Evolutionary conservation across 495 filamentous ascomycete species (phyloP).

Genomic region (Aspergillus funiculosus): DNA sequence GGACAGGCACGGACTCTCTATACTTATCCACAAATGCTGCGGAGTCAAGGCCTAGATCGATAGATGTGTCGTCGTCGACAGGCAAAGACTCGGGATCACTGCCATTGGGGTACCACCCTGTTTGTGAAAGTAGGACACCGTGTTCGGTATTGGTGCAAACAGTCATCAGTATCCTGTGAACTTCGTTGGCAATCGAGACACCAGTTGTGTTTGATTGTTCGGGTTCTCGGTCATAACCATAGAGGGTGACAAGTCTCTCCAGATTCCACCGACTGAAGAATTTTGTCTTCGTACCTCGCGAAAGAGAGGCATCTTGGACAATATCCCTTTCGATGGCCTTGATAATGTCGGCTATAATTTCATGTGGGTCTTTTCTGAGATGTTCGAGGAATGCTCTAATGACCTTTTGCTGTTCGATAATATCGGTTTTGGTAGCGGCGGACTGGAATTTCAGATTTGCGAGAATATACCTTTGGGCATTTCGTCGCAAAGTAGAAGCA

Average conservation of each 20-base stretch:
- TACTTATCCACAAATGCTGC: constrained; percentile 61
- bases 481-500: constrained; percentile 66
- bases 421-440: constrained; percentile 61
- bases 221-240: constrained; percentile 51
- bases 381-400: constrained; percentile 62
- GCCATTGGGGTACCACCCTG: constrained; percentile 69
- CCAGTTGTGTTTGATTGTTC: constrained; percentile 33
- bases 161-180: constrained; percentile 65
- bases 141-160: constrained; percentile 65
- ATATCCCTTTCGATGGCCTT: constrained; percentile 58
- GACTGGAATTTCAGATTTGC: constrained; percentile 66
- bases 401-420: constrained; percentile 68
- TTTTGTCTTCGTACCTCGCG: constrained; percentile 61
- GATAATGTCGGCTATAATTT: constrained; percentile 62
- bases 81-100: constrained; percentile 48
- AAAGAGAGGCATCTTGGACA: constrained; percentile 61
- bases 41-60: constrained; percentile 66
- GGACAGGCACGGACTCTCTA: constrained; percentile 58
- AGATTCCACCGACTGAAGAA: constrained; percentile 67
- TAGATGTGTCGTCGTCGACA: constrained; percentile 41
- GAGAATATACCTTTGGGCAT: constrained; percentile 70
- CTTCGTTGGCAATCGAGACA: constrained; percentile 48
- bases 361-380: constrained; percentile 65
- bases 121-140: constrained; percentile 62
- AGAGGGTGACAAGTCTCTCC: constrained; percentile 63